phyloP scores from a whole-genome alignment of 805 yeast genomes.

The Starmerella potacharoeniae region DNA sequence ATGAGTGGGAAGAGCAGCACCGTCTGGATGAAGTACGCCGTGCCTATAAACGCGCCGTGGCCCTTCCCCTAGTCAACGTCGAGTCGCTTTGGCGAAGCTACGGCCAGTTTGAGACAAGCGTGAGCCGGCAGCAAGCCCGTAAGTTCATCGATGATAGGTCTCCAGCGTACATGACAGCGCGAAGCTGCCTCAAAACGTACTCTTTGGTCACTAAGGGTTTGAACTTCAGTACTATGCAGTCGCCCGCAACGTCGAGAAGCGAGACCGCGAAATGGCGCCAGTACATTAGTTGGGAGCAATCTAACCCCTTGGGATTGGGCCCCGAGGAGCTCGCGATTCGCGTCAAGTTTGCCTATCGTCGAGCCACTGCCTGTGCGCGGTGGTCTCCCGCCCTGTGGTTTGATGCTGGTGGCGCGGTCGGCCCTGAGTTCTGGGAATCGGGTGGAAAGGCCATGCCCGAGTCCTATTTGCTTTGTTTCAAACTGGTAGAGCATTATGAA shows the following conservation, averaged over 20 bases:
- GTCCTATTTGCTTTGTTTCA: slow-evolving; percentile 55
- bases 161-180: slow-evolving; percentile 74
- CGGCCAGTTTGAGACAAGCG: slow-evolving; percentile 70
- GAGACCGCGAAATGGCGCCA: slow-evolving; percentile 12
- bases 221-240: slow-evolving; percentile 10
- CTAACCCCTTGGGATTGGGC: slow-evolving; percentile 52
- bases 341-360: slow-evolving; percentile 58
- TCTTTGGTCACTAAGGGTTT: slow-evolving; percentile 34
- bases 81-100: slow-evolving; percentile 75
- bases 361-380: slow-evolving; percentile 49
- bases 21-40: slow-evolving; percentile 65
- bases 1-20: slow-evolving; percentile 81
- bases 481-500: slow-evolving; percentile 62
- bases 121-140: slow-evolving; percentile 66
- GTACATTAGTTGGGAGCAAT: slow-evolving; percentile 53
- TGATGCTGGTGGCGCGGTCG: slow-evolving; percentile 31
- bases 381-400: slow-evolving; percentile 73
- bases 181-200: slow-evolving; percentile 58
- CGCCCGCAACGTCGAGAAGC: not conserved
- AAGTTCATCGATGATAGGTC: slow-evolving; percentile 74
- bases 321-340: slow-evolving; percentile 43
- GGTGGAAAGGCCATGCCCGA: slow-evolving; percentile 57
- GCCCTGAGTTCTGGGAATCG: slow-evolving; percentile 37
- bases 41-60: slow-evolving; percentile 54
- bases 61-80: slow-evolving; percentile 64